Evolutionary conservation across 1,284 basidiomycete genomes (phyloP).

Genomic region (Violaceomyces palustris): DNA sequence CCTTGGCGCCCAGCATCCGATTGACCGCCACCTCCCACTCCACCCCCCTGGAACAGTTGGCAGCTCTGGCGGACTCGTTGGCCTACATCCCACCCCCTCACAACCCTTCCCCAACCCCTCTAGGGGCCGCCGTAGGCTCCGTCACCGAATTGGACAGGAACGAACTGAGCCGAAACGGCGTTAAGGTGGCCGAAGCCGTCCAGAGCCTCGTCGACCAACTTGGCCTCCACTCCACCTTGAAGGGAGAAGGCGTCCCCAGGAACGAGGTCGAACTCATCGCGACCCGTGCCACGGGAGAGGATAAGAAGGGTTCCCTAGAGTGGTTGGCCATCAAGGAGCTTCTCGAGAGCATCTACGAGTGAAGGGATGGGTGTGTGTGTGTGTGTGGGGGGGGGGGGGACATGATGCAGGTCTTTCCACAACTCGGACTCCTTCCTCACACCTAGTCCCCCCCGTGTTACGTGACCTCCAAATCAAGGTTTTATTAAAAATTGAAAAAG

Average conservation of each 20-base stretch:
- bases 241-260: constrained; percentile 62
- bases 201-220: constrained; percentile 58
- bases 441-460: too few species aligned
- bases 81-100: constrained; percentile 32
- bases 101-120: constrained; percentile 7
- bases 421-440: too few species aligned
- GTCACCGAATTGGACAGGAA: background rate
- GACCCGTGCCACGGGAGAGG: constrained; percentile 53
- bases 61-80: constrained; percentile 31
- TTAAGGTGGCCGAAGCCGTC: constrained; percentile 23
- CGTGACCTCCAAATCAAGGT: too few species aligned
- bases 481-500: too few species aligned
- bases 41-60: constrained; percentile 17
- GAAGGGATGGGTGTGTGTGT: too few species aligned
- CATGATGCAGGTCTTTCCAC: too few species aligned
- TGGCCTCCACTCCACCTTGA: constrained; percentile 61
- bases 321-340: constrained; percentile 15
- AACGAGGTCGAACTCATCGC: constrained; percentile 60
- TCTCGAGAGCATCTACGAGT: constrained; percentile 22
- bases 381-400: too few species aligned
- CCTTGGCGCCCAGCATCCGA: constrained; percentile 55
- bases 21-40: constrained; percentile 9
- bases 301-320: constrained; percentile 13
- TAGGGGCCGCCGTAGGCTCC: constrained; percentile 2
- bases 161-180: constrained; percentile 8